Base-by-base conservation (phyloP, 2,329 filamentous ascomycete species). In the Mycocentrospora acerina region DNA sequence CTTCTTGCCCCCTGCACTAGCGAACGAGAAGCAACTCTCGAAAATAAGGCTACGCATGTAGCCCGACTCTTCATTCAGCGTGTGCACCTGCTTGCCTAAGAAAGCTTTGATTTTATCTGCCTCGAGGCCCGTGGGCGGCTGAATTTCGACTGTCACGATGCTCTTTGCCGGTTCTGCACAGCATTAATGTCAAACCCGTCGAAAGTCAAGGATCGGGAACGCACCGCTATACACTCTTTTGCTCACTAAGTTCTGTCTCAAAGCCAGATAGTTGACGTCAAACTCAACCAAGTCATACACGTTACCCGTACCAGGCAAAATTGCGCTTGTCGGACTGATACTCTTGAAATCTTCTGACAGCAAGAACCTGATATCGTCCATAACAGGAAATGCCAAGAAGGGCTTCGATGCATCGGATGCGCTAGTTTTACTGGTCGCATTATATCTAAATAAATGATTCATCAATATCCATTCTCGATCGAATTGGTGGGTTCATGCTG, bases 301-400 rank as follows among this genome's bases (percentile, higher is more conserved):
- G 1, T 60, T 40, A 1, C 59, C 53, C 11, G 39, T 42, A 1
- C 56, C 59, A 2, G 60, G 59, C 7, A 65, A 35, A 10, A 48
- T 43, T 29, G 62, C 57, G 40, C 65, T 69, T 25, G 60, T 52
- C 6, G 69, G 53, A 4, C 46, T 53, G 33, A 70, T 65, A 3
- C 51, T 49, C 25, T 49, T 60, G 44, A 71, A 70, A 32, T 64
- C 64, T 2, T 59, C 47, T 14, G 60, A 49, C 11, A 59, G 47
- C 11, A 58, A 60, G 32, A 70, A 71, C 0, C 48, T 59, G 16
- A 71, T 22, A 24, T 70, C 65, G 2, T 42, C 38, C 60, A 69
- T 59, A 8, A 66, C 61, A 29, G 70, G 69, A 30, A 65, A 59
- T 5, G 64, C 64, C 3, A 70, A 54, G 32, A 60, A 69, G 0